Conservation (phyloP, 208 protist species). For the Trypanosoma congolense region DNA sequence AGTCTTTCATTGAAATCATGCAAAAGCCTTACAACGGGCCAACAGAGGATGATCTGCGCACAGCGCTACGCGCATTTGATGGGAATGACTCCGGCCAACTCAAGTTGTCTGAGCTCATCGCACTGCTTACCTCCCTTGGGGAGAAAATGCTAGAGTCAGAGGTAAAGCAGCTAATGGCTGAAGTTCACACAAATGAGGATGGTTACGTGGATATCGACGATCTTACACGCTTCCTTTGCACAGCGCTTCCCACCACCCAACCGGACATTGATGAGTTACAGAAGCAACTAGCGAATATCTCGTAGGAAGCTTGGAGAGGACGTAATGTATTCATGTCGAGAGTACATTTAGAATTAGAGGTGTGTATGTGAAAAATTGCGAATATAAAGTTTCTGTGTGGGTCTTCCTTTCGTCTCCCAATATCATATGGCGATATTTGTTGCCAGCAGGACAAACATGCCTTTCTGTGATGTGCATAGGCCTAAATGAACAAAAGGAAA, state of each 20-base stretch:
- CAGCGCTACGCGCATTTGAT: constrained; percentile 82
- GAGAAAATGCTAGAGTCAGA: constrained; percentile 87
- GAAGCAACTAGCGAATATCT: constrained; percentile 51
- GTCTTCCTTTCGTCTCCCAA: too few relatives aligned
- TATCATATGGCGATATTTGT: not conserved
- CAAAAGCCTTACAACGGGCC: constrained; percentile 82
- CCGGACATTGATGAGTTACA: constrained; percentile 85
- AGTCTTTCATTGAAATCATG: constrained; percentile 78
- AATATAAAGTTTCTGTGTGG: too few relatives aligned
- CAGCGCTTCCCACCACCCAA: constrained; percentile 79
- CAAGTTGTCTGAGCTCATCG: constrained; percentile 75
- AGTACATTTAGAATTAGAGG: too few relatives aligned
- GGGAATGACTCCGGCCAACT: constrained; percentile 60
- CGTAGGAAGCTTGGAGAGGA: too few relatives aligned
- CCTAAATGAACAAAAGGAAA: too few relatives aligned
- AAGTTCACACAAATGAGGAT: constrained; percentile 69
- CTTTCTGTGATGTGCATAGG: too few relatives aligned
- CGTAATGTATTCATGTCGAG: too few relatives aligned
- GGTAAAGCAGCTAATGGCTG: constrained; percentile 77
- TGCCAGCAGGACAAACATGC: not conserved
- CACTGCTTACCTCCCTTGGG: constrained; percentile 77
- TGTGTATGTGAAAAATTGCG: too few relatives aligned
- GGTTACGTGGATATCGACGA: constrained; percentile 79
- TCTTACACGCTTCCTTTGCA: constrained; percentile 72
- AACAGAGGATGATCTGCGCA: constrained; percentile 80